A percentile compares a stretch with the other conserved stretches of the same genome.
phyloP scores from a whole-genome alignment of 2,329 filamentous ascomycete species.

The Phyllosticta citribraziliensis region DNA sequence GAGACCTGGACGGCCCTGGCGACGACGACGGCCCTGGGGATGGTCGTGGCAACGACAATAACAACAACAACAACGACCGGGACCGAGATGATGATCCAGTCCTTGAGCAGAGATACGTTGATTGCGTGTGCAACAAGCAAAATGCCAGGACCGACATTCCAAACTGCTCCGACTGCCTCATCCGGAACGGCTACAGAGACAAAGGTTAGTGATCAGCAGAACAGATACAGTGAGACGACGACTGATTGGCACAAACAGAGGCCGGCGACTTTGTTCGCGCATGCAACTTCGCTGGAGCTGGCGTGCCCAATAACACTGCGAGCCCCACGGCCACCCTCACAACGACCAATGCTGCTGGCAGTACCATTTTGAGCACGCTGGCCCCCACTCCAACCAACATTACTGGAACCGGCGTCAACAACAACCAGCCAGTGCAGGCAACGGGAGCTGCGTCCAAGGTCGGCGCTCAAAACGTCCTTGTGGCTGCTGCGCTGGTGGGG shows the following conservation, averaged over 20 bases:
- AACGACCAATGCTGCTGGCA: neutral
- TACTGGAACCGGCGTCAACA: neutral
- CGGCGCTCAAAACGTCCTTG: neutral
- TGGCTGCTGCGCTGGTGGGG: neutral
- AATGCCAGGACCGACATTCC: constrained; percentile 20
- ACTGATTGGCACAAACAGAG: constrained; percentile 10
- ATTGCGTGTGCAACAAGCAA: constrained; percentile 22
- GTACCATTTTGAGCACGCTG: neutral
- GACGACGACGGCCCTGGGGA: neutral
- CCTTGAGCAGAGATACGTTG: constrained; percentile 10
- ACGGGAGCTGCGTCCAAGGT: neutral
- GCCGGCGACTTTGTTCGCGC: constrained; percentile 21
- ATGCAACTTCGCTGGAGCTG: constrained; percentile 21
- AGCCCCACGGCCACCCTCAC: constrained; percentile 4
- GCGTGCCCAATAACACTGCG: constrained; percentile 6
- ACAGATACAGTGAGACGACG: no score
- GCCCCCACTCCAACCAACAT: neutral
- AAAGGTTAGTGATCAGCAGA: neutral
- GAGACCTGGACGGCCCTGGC: neutral
- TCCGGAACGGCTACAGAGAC: constrained; percentile 15
- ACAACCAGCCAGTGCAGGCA: neutral
- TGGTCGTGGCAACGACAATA: constrained; percentile 2
- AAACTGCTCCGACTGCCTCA: constrained; percentile 22
- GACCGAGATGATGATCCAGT: neutral
- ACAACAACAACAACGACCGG: constrained; percentile 9